Evolutionary conservation across 2,329 filamentous ascomycete species (phyloP).

Genomic region (Xylariaceae sp.): DNA sequence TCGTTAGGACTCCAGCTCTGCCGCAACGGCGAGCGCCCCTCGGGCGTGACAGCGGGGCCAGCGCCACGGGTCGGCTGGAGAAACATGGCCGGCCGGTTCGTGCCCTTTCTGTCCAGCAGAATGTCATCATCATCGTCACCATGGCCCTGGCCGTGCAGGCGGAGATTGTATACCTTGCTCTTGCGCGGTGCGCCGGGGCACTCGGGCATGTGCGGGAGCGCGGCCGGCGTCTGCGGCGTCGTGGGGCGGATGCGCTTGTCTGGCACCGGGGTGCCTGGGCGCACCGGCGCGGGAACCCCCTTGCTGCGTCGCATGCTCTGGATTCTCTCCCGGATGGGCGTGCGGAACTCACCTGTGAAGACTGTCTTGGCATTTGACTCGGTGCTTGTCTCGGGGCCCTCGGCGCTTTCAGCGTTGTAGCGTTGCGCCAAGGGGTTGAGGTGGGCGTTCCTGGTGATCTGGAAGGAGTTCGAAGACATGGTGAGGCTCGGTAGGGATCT

Average conservation of each 20-base stretch:
- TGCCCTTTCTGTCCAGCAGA: conserved; percentile 4
- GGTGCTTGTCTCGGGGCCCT: background rate
- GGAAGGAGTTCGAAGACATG: background rate
- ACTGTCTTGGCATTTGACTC: background rate
- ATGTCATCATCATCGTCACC: background rate
- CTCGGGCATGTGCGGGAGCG: background rate
- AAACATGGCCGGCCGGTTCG: background rate
- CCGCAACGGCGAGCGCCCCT: conserved; percentile 7
- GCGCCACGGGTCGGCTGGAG: background rate
- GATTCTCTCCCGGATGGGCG: conserved; percentile 17
- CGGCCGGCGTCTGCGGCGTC: background rate
- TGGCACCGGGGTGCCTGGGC: background rate
- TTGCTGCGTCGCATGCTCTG: conserved; percentile 6
- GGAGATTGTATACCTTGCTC: background rate
- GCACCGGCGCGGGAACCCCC: background rate
- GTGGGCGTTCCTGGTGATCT: background rate
- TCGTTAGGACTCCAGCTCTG: conserved; percentile 14
- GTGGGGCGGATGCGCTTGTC: background rate
- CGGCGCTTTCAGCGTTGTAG: background rate
- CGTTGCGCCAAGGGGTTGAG: background rate
- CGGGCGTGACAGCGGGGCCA: background rate
- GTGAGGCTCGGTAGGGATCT: background rate
- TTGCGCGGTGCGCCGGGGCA: conserved; percentile 9
- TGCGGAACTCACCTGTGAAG: conserved; percentile 24
- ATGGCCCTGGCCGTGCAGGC: background rate